Base-by-base conservation (phyloP, 495 filamentous ascomycete species). In the Lophium mytilinum region DNA sequence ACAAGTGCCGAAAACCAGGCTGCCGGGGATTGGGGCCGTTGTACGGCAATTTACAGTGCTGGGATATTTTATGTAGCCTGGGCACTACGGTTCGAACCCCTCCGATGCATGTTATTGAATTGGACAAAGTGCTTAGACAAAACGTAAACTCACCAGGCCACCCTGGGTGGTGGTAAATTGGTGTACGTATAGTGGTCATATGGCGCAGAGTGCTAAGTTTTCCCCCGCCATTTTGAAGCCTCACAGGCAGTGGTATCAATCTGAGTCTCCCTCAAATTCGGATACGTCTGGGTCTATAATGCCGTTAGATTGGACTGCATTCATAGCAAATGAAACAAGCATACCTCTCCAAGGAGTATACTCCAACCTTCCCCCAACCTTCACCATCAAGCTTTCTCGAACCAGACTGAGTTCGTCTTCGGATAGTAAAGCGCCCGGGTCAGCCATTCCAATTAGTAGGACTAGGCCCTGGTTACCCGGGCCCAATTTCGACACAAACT, bases 261-360 rank as follows among this genome's bases (percentile, higher is more conserved):
- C 70, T 7, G 66, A 69, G 19, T 68, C 63, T 19, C 63, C 64
- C 18, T 71, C 70, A 48, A 68, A 74, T 19, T 74, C 70, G 8
- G 70, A 68, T 1, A 72, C 49, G 41, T 71, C 65, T 9, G 70
- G 70, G 62, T 74, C 71, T 73, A 54, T 21, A 19, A 17, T 24
- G 5, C 24, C 24, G 33, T 52, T 11, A n/a, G 19, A 50, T 9
- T 12, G 48, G 9, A 45, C 15, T 59, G 6, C 11, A 10, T 47
- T 47, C 41, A 37, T 12, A 21, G 37, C 11, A 9, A 24, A 41
- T 3, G 35, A 40, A 21, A 49, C 33, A 11, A 19, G 46, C 59
- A 30, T 53, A 74, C 72, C 72, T 69, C 68, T 63, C 15, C 60
- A 58, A 17, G 68, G 65, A 19, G 64, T 65, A 55, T 73, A 75